Evolutionary conservation across 345 rosid species (phyloP).

Genomic region (Mercurialis annua): DNA sequence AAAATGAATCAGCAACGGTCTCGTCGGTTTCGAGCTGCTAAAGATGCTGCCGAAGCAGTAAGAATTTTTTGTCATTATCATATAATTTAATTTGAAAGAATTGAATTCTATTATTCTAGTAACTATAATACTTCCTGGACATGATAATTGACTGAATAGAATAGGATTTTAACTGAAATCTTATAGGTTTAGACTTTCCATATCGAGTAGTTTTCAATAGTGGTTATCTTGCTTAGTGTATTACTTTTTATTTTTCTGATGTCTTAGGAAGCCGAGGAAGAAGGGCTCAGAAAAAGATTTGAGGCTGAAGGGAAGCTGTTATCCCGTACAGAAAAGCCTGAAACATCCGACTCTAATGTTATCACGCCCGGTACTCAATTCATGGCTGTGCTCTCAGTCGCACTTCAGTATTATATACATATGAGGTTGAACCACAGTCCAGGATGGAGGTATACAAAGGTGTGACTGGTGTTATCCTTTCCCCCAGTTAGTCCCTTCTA

Average conservation of each 20-base stretch:
- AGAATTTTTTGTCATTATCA: conserved; percentile 11
- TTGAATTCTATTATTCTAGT: conserved; percentile 5
- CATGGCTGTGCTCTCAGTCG: conserved; percentile 85
- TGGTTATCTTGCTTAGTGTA: conserved; percentile 10
- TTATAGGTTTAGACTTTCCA: too few relatives aligned
- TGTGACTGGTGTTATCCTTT: conserved; percentile 35
- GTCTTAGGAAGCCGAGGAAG: conserved; percentile 87
- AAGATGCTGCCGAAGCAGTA: conserved; percentile 94
- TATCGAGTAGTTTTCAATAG: conserved; percentile 2
- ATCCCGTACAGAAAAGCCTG: conserved; percentile 64
- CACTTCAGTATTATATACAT: conserved; percentile 86
- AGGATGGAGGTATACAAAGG: conserved; percentile 88
- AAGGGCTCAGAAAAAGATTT: conserved; percentile 73
- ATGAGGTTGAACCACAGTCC: conserved; percentile 75
- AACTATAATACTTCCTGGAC: too few relatives aligned
- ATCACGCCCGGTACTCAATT: conserved; percentile 96
- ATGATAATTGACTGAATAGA: too few relatives aligned
- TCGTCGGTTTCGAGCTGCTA: conserved; percentile 94
- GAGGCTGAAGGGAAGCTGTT: conserved; percentile 59
- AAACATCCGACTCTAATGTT: conserved; percentile 90
- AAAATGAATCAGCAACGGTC: conserved; percentile 98
- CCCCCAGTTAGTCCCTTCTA: conserved; percentile 28
- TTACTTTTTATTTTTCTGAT: conserved; percentile 8
- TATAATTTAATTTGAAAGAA: neutral
- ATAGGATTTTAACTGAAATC: too few relatives aligned